phyloP scores from a whole-genome alignment of 31 red algal species.

The Porphyra umbilicalis region DNA sequence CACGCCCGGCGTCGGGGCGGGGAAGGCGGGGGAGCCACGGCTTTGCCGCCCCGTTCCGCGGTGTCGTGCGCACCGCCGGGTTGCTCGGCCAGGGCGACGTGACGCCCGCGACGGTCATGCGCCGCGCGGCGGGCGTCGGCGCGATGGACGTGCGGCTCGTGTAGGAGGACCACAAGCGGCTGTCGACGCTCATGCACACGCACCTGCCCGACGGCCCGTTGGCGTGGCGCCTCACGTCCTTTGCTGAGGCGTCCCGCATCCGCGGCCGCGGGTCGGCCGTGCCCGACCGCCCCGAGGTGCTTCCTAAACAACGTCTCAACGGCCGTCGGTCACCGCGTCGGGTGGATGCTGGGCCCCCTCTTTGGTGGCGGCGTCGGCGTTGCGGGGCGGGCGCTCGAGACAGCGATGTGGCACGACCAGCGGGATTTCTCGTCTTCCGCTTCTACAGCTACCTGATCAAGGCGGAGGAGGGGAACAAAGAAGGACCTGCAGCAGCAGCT shows the following conservation, averaged over 20 bases:
- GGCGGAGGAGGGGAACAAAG: constrained; percentile 12
- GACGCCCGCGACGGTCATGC: constrained; percentile 28
- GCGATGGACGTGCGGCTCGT: constrained; percentile 75
- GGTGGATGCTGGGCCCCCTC: constrained; percentile 74
- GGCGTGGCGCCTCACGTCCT: constrained; percentile 76
- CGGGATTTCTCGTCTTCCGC: constrained; percentile 95
- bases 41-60: constrained; percentile 57
- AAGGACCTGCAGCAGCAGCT: constrained; percentile 80
- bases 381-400: constrained; percentile 50
- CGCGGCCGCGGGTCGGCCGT: constrained; percentile 50
- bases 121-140: constrained; percentile 18
- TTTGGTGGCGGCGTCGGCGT: constrained; percentile 70
- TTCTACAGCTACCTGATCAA: constrained; percentile 87
- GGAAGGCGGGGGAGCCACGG: constrained; percentile 35
- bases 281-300: constrained; percentile 58
- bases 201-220: constrained; percentile 73
- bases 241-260: constrained; percentile 32
- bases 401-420: constrained; percentile 87
- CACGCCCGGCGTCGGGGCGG: constrained; percentile 51
- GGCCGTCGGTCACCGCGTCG: constrained; percentile 62
- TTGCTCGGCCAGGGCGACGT: constrained; percentile 56
- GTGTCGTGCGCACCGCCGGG: constrained; percentile 44
- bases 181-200: constrained; percentile 54
- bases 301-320: constrained; percentile 84
- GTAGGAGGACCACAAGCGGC: constrained; percentile 35